Conservation (phyloP, 306 rosid species). For the Fagus sylvatica region DNA sequence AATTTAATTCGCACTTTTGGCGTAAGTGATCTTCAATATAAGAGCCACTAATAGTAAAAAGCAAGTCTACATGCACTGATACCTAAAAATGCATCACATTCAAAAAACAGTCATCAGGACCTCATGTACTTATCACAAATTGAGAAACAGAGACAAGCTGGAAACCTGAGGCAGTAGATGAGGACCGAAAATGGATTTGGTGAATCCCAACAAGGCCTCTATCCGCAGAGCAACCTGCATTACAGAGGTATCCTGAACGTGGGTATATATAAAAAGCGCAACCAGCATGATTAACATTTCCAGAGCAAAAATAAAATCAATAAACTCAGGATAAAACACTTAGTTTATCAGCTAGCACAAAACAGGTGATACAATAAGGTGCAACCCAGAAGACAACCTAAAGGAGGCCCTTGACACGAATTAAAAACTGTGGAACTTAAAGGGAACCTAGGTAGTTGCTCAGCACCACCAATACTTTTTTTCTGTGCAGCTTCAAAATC, state of each 20-base stretch:
- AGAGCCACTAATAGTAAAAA: not conserved
- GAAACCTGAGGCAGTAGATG: constrained; percentile 72
- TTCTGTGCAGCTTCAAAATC: not conserved
- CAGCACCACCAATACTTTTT: not conserved
- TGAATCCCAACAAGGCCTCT: constrained; percentile 67
- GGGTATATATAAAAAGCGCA: not conserved
- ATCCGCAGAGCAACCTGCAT: constrained; percentile 66
- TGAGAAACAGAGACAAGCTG: constrained; percentile 9
- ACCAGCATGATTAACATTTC: not conserved
- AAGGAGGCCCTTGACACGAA: not conserved
- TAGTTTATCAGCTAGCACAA: not conserved
- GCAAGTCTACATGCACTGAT: not conserved
- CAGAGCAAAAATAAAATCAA: not conserved
- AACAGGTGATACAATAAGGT: not conserved
- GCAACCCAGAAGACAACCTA: not conserved
- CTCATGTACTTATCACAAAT: not conserved
- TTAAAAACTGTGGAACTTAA: not conserved
- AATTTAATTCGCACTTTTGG: not conserved
- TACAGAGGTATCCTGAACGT: not conserved
- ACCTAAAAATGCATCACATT: not conserved
- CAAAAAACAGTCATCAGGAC: not conserved
- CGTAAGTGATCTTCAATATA: not conserved
- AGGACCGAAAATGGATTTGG: constrained; percentile 66
- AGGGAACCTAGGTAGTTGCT: not conserved
- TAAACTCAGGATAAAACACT: not conserved